Conservation (phyloP, 805 yeast genomes). For the Sugiyamaella valdiviana region DNA sequence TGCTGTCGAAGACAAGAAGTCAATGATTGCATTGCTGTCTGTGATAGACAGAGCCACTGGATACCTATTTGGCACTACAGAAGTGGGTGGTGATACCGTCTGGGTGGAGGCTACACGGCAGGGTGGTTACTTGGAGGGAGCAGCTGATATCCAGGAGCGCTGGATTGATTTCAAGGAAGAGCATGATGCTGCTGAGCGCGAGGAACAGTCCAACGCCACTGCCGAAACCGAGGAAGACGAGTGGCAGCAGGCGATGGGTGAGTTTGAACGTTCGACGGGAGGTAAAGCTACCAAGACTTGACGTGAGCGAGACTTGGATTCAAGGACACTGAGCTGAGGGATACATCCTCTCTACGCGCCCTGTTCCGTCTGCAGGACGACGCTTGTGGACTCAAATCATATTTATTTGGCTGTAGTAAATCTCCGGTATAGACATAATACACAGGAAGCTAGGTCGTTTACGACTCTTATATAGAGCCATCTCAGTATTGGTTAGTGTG, state of each 20-base stretch:
- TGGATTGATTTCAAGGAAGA: slow-evolving; percentile 83
- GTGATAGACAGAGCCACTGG: slow-evolving; percentile 89
- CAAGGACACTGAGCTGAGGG: too few relatives aligned
- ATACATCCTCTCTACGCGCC: too few relatives aligned
- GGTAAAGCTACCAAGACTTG: background rate
- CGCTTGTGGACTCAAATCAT: too few relatives aligned
- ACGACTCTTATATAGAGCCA: too few relatives aligned
- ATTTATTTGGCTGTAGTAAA: too few relatives aligned
- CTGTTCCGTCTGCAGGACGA: too few relatives aligned
- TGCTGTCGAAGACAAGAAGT: slow-evolving; percentile 82
- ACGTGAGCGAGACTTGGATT: too few relatives aligned
- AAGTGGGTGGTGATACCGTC: slow-evolving; percentile 91
- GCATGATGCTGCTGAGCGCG: slow-evolving; percentile 61
- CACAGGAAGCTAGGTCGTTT: too few relatives aligned
- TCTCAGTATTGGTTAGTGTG: too few relatives aligned
- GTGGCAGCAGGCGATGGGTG: slow-evolving; percentile 58
- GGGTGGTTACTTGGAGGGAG: slow-evolving; percentile 47
- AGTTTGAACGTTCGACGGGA: slow-evolving; percentile 47
- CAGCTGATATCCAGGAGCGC: slow-evolving; percentile 81
- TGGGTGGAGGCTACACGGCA: slow-evolving; percentile 95
- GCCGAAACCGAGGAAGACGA: slow-evolving; percentile 46
- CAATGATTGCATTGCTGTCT: slow-evolving; percentile 78
- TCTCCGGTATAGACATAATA: too few relatives aligned
- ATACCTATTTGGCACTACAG: slow-evolving; percentile 85
- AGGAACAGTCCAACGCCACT: slow-evolving; percentile 32